phyloP scores from a whole-genome alignment of 2,329 filamentous ascomycete species.

The Exophiala mesophila region DNA sequence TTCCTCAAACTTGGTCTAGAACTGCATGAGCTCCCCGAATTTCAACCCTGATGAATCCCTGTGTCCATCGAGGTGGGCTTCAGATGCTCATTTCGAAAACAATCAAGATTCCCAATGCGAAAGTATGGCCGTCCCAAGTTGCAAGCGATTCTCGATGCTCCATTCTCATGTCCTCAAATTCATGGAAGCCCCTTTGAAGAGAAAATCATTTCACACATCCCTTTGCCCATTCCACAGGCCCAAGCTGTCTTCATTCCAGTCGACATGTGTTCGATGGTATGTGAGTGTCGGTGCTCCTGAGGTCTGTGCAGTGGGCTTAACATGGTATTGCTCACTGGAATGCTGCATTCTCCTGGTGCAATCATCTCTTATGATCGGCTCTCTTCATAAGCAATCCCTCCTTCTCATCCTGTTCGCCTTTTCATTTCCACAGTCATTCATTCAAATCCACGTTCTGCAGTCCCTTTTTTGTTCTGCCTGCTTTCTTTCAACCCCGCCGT shows the following conservation, averaged over 20 bases:
- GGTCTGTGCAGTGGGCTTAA: conserved; percentile 15
- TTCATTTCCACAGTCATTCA: conserved; percentile 18
- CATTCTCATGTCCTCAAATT: too few species aligned
- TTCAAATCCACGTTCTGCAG: conserved; percentile 23
- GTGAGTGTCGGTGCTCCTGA: not conserved
- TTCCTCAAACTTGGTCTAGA: too few species aligned
- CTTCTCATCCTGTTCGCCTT: conserved; percentile 2
- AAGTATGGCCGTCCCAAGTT: too few species aligned
- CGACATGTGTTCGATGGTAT: not conserved
- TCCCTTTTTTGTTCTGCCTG: conserved; percentile 9
- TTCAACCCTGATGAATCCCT: too few species aligned
- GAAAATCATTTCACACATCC: too few species aligned
- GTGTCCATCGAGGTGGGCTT: too few species aligned
- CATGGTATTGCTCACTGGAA: conserved; percentile 17
- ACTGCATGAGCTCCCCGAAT: too few species aligned
- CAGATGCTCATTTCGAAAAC: too few species aligned
- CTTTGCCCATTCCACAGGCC: too few species aligned
- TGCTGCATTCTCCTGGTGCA: conserved; percentile 26
- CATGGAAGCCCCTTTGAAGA: too few species aligned
- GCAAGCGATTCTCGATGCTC: too few species aligned
- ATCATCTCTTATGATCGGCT: conserved; percentile 12
- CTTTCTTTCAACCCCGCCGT: conserved; percentile 4
- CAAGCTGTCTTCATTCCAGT: conserved; percentile 19
- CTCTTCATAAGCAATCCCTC: conserved; percentile 15
- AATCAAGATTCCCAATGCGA: too few species aligned